Percentiles rank a stretch among this genome's conserved stretches.
These are phyloP conservation scores for Drechslerella coelobrocha DNA, from an alignment of 2,329 filamentous ascomycete genomes.

Conservation along the genomic window DNA sequence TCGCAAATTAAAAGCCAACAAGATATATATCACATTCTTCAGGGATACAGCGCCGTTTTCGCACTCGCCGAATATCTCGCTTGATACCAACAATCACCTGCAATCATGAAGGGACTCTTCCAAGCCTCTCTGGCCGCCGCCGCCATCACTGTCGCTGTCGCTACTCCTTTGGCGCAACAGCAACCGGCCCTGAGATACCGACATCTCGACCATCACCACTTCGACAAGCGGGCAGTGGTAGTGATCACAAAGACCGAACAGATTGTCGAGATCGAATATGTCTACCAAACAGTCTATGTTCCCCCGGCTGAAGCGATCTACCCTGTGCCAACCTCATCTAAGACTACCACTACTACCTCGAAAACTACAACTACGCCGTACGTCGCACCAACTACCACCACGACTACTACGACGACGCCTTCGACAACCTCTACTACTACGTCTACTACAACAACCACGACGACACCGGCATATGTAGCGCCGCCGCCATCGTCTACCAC, in stretches of 20 bases:
- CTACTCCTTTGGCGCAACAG: conserved; percentile 23
- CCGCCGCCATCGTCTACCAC: conserved; percentile 27
- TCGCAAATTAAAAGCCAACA: background rate
- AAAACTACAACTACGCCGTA: background rate
- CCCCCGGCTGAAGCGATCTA: conserved; percentile 11
- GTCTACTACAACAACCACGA: conserved; percentile 9
- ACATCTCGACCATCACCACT: conserved; percentile 25
- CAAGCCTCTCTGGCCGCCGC: conserved; percentile 32
- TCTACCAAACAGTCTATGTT: conserved; percentile 39
- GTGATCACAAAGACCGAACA: conserved; percentile 43
- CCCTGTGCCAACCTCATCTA: conserved; percentile 3
- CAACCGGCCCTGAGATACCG: conserved; percentile 9
- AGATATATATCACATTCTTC: background rate
- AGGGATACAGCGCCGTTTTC: background rate
- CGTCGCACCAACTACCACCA: conserved; percentile 2
- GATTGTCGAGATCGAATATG: conserved; percentile 42
- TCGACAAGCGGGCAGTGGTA: conserved; percentile 41
- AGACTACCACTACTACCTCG: conserved; percentile 4
- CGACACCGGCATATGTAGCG: conserved; percentile 5
- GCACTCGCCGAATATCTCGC: background rate
- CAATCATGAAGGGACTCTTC: conserved; percentile 41
- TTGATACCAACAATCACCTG: conserved; percentile 1
- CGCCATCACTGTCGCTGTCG: conserved; percentile 23
- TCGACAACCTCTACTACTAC: conserved; percentile 8
- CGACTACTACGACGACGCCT: conserved; percentile 16